These are phyloP conservation scores for Tephrocybe sp. DNA, from an alignment of 768 basidiomycete genomes.

Conservation along the genomic window DNA sequence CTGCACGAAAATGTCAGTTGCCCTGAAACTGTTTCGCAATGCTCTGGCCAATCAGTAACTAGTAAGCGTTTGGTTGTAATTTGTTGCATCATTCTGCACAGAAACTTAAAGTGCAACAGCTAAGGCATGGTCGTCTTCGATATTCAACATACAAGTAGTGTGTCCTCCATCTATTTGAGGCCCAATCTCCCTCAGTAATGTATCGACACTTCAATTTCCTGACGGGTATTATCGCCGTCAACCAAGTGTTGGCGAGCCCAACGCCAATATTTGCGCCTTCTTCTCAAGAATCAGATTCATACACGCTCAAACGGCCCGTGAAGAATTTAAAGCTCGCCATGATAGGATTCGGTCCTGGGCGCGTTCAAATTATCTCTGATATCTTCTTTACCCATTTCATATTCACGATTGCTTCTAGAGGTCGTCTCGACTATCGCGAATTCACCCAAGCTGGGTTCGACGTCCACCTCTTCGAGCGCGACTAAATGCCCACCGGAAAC, in stretches of 20 bases:
- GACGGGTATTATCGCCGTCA: too few species aligned
- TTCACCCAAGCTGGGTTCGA: constrained; percentile 33
- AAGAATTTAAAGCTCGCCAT: constrained; percentile 37
- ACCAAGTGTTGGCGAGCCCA: neutral
- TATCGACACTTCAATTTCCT: too few species aligned
- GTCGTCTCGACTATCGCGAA: constrained; percentile 35
- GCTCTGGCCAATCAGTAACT: too few species aligned
- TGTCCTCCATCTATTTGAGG: too few species aligned
- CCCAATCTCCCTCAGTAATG: too few species aligned
- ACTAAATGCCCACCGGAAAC: constrained; percentile 36
- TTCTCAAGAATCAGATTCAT: constrained; percentile 13
- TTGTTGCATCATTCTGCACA: too few species aligned
- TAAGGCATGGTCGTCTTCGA: too few species aligned
- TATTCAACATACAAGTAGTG: too few species aligned
- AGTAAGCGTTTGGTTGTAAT: too few species aligned
- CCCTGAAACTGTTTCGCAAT: too few species aligned
- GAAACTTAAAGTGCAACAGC: too few species aligned
- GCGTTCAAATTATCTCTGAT: constrained; percentile 4
- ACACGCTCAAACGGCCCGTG: constrained; percentile 38
- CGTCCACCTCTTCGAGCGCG: constrained; percentile 39
- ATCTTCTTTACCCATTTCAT: neutral
- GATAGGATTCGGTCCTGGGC: constrained; percentile 42
- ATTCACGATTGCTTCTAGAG: constrained; percentile 25
- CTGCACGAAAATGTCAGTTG: too few species aligned
- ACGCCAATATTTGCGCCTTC: neutral